Evolutionary conservation across 2,329 filamentous ascomycete species (phyloP).

Genomic region (Hymenoscyphus occultus): DNA sequence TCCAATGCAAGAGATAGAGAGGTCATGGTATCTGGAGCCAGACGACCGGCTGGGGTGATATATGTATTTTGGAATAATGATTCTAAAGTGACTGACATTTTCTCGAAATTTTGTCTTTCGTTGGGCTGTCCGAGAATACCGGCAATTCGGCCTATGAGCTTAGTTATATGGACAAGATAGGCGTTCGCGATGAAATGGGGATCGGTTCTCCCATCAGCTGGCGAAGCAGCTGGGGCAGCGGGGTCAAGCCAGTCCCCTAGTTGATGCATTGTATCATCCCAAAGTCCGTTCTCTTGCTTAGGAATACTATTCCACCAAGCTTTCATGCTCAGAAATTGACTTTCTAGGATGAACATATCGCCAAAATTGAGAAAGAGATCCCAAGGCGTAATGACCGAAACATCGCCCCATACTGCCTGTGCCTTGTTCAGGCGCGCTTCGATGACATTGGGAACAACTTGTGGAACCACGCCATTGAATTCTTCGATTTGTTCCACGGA

Average conservation of each 20-base stretch:
- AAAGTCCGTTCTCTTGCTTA: slow-evolving; percentile 39
- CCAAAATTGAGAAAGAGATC: slow-evolving; percentile 41
- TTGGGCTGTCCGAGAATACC: slow-evolving; percentile 29
- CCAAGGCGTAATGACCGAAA: slow-evolving; percentile 42
- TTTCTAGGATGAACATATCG: slow-evolving; percentile 38
- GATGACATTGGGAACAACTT: slow-evolving; percentile 25
- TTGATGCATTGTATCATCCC: slow-evolving; percentile 40
- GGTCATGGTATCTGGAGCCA: slow-evolving; percentile 33
- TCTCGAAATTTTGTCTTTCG: slow-evolving; percentile 29
- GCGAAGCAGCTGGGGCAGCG: slow-evolving; percentile 41
- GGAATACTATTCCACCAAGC: slow-evolving; percentile 42
- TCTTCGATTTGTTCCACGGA: slow-evolving; percentile 37
- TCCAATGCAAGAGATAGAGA: slow-evolving; percentile 30
- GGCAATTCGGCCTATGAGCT: slow-evolving; percentile 39
- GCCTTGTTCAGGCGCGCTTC: slow-evolving; percentile 15
- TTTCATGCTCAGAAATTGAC: slow-evolving; percentile 42
- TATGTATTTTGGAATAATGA: slow-evolving; percentile 34
- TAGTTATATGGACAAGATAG: slow-evolving; percentile 45
- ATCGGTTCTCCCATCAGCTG: slow-evolving; percentile 42
- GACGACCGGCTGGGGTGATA: slow-evolving; percentile 24
- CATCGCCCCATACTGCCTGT: slow-evolving; percentile 43
- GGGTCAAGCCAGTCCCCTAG: slow-evolving; percentile 51
- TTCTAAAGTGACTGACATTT: slow-evolving; percentile 26
- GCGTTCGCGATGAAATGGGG: slow-evolving; percentile 45
- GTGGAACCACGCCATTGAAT: slow-evolving; percentile 18